Evolutionary conservation across 208 protist species (phyloP).

Genomic region (Trypanosomatidae sp.): DNA sequence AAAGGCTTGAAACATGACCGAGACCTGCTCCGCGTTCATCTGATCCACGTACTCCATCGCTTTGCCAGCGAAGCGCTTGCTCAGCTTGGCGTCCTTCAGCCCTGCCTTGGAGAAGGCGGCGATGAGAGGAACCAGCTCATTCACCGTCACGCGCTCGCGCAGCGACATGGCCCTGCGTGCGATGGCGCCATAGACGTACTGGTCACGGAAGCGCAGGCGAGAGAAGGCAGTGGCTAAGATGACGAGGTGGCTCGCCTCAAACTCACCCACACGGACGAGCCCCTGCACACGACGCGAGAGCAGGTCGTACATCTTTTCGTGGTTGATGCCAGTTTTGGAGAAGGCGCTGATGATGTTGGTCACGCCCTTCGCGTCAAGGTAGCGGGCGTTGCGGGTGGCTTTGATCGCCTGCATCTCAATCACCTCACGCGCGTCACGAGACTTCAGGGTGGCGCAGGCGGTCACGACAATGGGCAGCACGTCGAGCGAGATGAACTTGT

Average conservation of each 20-base stretch:
- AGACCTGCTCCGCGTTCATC: conserved; percentile 91
- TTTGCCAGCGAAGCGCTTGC: conserved; percentile 88
- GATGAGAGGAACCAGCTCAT: conserved; percentile 89
- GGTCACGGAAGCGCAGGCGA: conserved; percentile 78
- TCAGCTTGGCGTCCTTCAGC: conserved; percentile 85
- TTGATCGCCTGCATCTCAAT: conserved; percentile 92
- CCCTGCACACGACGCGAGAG: conserved; percentile 86
- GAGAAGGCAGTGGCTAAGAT: conserved; percentile 86
- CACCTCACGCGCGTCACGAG: conserved; percentile 88
- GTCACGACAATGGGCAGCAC: conserved; percentile 87
- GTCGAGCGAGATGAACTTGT: conserved; percentile 87
- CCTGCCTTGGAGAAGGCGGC: conserved; percentile 82
- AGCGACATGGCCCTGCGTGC: conserved; percentile 84
- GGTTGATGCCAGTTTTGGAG: conserved; percentile 85
- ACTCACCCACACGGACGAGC: conserved; percentile 86
- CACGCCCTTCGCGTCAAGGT: conserved; percentile 85
- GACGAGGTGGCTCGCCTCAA: conserved; percentile 86
- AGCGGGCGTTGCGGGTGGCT: conserved; percentile 78
- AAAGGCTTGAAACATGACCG: conserved; percentile 89
- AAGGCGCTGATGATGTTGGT: conserved; percentile 90
- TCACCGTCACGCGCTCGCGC: conserved; percentile 87
- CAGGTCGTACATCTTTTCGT: conserved; percentile 79
- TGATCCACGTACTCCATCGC: conserved; percentile 92
- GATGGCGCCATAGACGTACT: conserved; percentile 80
- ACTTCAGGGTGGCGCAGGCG: conserved; percentile 89